A percentile compares a stretch with the other conserved stretches of the same genome.
These are phyloP conservation scores for Suhomyces guaymorum DNA, from an alignment of 1,139 yeast genomes.

Conservation along the genomic window DNA sequence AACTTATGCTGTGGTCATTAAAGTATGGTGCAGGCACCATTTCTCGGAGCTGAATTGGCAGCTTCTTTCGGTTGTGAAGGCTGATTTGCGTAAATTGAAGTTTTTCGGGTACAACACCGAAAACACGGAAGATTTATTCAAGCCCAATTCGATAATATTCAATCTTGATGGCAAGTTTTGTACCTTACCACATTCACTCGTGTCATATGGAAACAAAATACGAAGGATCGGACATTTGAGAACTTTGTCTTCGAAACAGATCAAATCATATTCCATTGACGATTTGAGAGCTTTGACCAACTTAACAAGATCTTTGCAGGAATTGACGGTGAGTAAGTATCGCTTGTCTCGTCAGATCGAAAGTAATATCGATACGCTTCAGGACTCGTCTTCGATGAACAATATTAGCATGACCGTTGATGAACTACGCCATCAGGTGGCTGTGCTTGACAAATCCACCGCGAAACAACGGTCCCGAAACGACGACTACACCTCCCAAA, in stretches of 20 bases:
- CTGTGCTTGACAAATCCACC: constrained; percentile 20
- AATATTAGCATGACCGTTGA: constrained; percentile 8
- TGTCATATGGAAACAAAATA: no score
- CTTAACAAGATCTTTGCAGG: constrained; percentile 33
- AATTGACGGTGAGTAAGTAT: constrained; percentile 23
- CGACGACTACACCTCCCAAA: constrained; percentile 29
- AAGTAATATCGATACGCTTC: constrained; percentile 15
- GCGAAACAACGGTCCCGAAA: constrained; percentile 26
- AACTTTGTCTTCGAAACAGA: constrained; percentile 1
- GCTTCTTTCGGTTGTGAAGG: constrained; percentile 21
- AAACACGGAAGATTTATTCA: constrained; percentile 22
- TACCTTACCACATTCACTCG: constrained; percentile 20
- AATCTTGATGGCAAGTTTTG: constrained; percentile 26
- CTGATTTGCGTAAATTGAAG: constrained; percentile 24
- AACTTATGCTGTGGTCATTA: constrained; percentile 19
- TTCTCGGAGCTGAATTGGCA: constrained; percentile 22
- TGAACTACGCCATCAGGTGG: constrained; percentile 6
- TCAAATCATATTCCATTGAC: constrained; percentile 37
- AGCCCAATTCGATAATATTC: constrained; percentile 28
- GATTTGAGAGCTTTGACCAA: constrained; percentile 35
- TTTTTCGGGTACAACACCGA: constrained; percentile 16
- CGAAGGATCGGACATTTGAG: neutral
- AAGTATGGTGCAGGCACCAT: constrained; percentile 26
- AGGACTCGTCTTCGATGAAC: constrained; percentile 15
- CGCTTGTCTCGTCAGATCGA: constrained; percentile 15